Evolutionary conservation across 2,329 filamentous ascomycete species (phyloP).

Genomic region (Tolypocladium album): DNA sequence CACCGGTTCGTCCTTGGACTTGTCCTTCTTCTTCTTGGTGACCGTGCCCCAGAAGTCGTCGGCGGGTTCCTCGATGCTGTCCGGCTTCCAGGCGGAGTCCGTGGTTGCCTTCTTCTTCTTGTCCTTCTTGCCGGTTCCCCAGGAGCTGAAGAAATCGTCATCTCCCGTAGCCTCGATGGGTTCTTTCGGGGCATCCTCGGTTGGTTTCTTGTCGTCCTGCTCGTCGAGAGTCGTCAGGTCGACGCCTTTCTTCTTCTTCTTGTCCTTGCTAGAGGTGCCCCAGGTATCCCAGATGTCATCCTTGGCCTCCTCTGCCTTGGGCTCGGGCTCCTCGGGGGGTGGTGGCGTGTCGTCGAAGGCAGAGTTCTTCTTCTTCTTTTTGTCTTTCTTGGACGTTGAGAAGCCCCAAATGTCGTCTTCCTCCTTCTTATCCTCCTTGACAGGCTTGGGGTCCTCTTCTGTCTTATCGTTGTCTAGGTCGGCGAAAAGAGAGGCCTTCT

Average conservation of each 20-base stretch:
- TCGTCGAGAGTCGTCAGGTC: conserved; percentile 26
- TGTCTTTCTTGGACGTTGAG: conserved; percentile 3
- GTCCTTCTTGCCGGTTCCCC: conserved; percentile 43
- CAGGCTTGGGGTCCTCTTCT: conserved; percentile 1
- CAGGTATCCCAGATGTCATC: conserved; percentile 14
- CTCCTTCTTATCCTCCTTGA: background rate
- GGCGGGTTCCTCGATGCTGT: conserved; percentile 31
- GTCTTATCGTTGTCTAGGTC: background rate
- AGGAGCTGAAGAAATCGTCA: conserved; percentile 45
- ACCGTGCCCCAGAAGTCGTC: conserved; percentile 27
- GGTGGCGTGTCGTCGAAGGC: conserved; percentile 6
- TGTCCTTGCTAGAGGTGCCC: conserved; percentile 14
- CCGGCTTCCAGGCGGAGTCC: conserved; percentile 24
- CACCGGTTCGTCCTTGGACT: conserved; percentile 35
- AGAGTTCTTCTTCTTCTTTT: conserved; percentile 13
- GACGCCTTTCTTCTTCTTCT: conserved; percentile 32
- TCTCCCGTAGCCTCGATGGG: conserved; percentile 22
- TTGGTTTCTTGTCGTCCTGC: conserved; percentile 9
- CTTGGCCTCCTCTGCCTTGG: conserved; percentile 7
- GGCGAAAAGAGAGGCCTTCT: conserved; percentile 1
- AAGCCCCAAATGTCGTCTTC: background rate
- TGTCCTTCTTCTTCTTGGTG: conserved; percentile 39
- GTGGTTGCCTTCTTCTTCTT: conserved; percentile 24
- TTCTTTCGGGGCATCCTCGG: conserved; percentile 16
- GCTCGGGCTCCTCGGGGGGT: conserved; percentile 8